Conservation (phyloP, 2,329 filamentous ascomycete species). For the Thermothelomyces thermophilus region DNA sequence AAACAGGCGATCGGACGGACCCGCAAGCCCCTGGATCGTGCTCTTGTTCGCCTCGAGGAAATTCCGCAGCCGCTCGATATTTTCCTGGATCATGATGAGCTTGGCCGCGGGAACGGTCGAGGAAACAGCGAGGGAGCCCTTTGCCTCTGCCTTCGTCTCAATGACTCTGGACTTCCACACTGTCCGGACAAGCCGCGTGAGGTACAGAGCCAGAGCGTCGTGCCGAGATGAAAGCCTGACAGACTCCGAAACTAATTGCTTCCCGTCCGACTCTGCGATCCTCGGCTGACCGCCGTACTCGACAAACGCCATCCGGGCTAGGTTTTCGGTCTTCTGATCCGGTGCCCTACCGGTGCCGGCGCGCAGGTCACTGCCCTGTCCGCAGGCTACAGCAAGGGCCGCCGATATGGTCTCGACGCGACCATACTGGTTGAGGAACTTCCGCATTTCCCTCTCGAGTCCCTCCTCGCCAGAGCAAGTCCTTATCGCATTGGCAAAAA, state of each 20-base stretch:
- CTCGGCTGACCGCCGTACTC: conserved; percentile 86
- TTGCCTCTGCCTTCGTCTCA: conserved; percentile 40
- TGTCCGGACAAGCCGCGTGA: conserved; percentile 78
- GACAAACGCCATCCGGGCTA: conserved; percentile 80
- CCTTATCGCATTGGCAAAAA: conserved; percentile 78
- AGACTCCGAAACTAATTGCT: conserved; percentile 66
- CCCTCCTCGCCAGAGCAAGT: conserved; percentile 64
- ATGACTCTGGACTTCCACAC: conserved; percentile 82
- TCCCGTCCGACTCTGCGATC: conserved; percentile 69
- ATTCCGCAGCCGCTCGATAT: conserved; percentile 67
- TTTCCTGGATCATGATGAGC: conserved; percentile 69
- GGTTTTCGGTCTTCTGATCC: conserved; percentile 79
- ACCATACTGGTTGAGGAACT: conserved; percentile 80
- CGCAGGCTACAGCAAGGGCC: conserved; percentile 88
- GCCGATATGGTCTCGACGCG: conserved; percentile 84
- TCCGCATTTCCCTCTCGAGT: conserved; percentile 72
- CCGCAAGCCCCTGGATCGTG: conserved; percentile 90
- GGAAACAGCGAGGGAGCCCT: conserved; percentile 55
- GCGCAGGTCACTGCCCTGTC: conserved; percentile 71
- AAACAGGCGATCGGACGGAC: conserved; percentile 70
- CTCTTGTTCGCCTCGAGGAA: conserved; percentile 84
- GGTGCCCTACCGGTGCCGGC: conserved; percentile 69
- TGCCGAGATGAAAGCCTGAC: conserved; percentile 85
- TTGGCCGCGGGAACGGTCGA: conserved; percentile 64
- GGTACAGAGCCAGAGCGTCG: conserved; percentile 79